phyloP scores from a whole-genome alignment of 352 stramenopile genomes.

The Phytophthora pinifolia region DNA sequence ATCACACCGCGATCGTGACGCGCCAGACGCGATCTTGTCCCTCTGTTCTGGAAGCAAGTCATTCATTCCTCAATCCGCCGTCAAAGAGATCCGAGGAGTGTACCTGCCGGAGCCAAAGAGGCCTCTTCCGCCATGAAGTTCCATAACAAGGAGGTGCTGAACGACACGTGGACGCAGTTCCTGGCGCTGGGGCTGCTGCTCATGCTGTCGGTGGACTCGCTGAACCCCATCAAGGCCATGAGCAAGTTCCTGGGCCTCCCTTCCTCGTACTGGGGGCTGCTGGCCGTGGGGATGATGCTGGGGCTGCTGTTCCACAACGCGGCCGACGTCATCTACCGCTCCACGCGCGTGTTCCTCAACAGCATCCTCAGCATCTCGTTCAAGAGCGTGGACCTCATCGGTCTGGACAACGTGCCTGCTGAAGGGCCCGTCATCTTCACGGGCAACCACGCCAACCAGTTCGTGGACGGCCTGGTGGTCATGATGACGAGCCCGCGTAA shows the following conservation, averaged over 20 bases:
- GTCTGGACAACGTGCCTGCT: slow-evolving; percentile 94
- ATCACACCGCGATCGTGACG: slow-evolving; percentile 1
- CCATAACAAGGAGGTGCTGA: slow-evolving; percentile 73
- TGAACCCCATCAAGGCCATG: slow-evolving; percentile 88
- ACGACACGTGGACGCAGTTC: slow-evolving; percentile 85
- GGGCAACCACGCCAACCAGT: slow-evolving; percentile 99
- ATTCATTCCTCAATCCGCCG: slow-evolving; percentile 33
- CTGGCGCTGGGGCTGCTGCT: slow-evolving; percentile 70
- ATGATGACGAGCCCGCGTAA: slow-evolving; percentile 94
- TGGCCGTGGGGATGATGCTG: slow-evolving; percentile 67
- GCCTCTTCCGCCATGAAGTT: slow-evolving; percentile 52
- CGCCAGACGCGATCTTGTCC: slow-evolving; percentile 10
- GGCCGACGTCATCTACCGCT: slow-evolving; percentile 79
- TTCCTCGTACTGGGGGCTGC: slow-evolving; percentile 68
- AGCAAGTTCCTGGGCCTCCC: slow-evolving; percentile 69
- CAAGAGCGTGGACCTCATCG: slow-evolving; percentile 96
- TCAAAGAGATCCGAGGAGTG: background rate
- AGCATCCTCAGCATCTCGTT: slow-evolving; percentile 98
- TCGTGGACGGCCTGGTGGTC: slow-evolving; percentile 97
- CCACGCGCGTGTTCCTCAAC: slow-evolving; percentile 94
- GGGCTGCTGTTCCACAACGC: slow-evolving; percentile 74
- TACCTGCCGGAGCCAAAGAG: no score
- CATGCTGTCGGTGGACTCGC: slow-evolving; percentile 80
- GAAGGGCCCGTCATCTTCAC: slow-evolving; percentile 98
- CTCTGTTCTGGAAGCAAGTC: slow-evolving; percentile 18